Conservation (phyloP, 495 filamentous ascomycete genomes). For the Penicillium silybi region DNA sequence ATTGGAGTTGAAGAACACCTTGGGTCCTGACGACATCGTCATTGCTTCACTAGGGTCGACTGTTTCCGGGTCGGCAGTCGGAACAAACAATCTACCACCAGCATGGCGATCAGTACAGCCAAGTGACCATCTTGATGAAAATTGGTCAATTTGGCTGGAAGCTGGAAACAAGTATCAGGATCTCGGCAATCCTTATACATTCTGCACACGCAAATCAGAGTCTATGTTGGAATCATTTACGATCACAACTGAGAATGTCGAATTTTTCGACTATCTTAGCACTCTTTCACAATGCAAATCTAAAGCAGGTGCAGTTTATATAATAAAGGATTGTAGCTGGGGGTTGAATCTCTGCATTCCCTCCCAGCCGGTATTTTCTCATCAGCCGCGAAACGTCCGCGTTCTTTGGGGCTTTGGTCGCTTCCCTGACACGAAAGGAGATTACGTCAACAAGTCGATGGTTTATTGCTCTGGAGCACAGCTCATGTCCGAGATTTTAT, state of each 20-base stretch:
- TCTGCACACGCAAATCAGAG: slow-evolving; percentile 25
- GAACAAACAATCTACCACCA: slow-evolving; percentile 15
- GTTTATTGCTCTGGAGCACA: slow-evolving; percentile 30
- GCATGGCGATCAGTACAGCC: slow-evolving; percentile 13
- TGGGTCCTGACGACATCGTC: slow-evolving; percentile 29
- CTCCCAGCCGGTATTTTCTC: slow-evolving; percentile 30
- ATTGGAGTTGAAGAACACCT: slow-evolving; percentile 6
- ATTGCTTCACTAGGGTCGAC: slow-evolving; percentile 27
- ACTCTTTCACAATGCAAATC: slow-evolving; percentile 7
- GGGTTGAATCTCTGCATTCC: slow-evolving; percentile 29
- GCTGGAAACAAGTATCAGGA: neutral
- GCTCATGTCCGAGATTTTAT: slow-evolving; percentile 29
- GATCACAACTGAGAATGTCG: slow-evolving; percentile 26
- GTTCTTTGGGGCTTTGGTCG: slow-evolving; percentile 37
- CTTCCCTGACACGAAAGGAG: slow-evolving; percentile 20
- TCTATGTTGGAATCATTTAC: slow-evolving; percentile 35
- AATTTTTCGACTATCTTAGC: slow-evolving; percentile 16
- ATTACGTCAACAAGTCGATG: slow-evolving; percentile 39
- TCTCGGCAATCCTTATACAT: slow-evolving; percentile 35
- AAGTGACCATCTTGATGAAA: slow-evolving; percentile 27
- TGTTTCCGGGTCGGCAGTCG: slow-evolving; percentile 22
- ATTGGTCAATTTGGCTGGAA: slow-evolving; percentile 20
- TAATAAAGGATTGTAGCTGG: slow-evolving; percentile 33
- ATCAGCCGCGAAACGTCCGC: slow-evolving; percentile 22
- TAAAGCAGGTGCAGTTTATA: slow-evolving; percentile 19